A percentile compares a stretch with the other conserved stretches of the same genome.
phyloP scores from a whole-genome alignment of 2,329 filamentous ascomycete genomes.

The Xylaria sp. region DNA sequence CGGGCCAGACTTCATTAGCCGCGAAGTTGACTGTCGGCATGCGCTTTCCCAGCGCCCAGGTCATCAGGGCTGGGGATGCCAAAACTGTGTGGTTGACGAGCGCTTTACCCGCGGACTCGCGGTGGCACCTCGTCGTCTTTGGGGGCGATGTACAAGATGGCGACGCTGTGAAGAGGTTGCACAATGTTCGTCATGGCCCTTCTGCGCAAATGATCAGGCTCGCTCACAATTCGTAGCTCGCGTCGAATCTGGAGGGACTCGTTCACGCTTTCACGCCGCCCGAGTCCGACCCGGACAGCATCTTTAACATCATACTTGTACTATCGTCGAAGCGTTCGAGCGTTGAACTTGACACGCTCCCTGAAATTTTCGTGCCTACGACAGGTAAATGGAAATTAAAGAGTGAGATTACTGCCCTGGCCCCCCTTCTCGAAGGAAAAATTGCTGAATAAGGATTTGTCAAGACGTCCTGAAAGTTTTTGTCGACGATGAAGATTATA shows the following conservation, averaged over 20 bases:
- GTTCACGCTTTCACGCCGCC: constrained; percentile 55
- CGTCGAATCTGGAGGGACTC: constrained; percentile 35
- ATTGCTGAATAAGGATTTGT: neutral
- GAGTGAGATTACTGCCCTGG: constrained; percentile 51
- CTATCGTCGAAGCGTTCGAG: constrained; percentile 58
- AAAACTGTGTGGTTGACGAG: constrained; percentile 64
- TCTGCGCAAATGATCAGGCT: neutral
- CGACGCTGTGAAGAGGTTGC: constrained; percentile 44
- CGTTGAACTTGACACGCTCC: constrained; percentile 64
- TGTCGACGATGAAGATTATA: constrained; percentile 64
- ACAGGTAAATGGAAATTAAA: constrained; percentile 65
- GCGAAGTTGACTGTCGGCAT: constrained; percentile 60
- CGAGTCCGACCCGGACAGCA: constrained; percentile 58
- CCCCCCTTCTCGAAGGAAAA: neutral
- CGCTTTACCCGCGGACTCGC: constrained; percentile 57
- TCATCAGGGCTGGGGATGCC: constrained; percentile 69
- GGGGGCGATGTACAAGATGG: constrained; percentile 59
- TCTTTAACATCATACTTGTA: constrained; percentile 68
- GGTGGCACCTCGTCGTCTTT: constrained; percentile 63
- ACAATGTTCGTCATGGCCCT: constrained; percentile 41
- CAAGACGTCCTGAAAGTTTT: constrained; percentile 68
- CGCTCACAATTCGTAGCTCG: constrained; percentile 37
- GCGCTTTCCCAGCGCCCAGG: constrained; percentile 66
- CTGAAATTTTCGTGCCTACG: constrained; percentile 64
- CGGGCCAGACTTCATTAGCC: constrained; percentile 52